Evolutionary conservation across 306 rosid genomes (phyloP), one percentile per base, ranked within the genome.

Genomic region (Cucurbita maxima): DNA sequence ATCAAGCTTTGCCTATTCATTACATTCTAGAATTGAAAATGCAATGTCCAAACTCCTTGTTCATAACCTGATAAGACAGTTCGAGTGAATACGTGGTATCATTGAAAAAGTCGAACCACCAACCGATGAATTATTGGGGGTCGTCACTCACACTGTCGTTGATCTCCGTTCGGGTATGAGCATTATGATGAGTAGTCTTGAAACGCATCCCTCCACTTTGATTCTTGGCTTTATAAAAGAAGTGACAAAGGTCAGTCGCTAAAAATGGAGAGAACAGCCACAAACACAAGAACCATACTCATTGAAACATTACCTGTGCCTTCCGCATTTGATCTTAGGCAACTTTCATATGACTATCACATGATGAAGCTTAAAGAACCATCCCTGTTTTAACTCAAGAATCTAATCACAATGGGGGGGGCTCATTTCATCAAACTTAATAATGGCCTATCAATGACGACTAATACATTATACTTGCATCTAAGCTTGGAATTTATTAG

Each of bases 101-200:
- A 66, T 66, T 66, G 54, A 66, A 66, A 66, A 66, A 66, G 72
- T 66, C 38, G 54, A 43, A 66, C 72, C 72, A 44, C 72, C 54
- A 19, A 66, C 53, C 18, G 18, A 37, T 45, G 7, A 61, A 61
- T 61, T 61, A 61, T 61, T 61, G 68, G 68, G 16, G 38, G 10
- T 66, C 48, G 72, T 66, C 53, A 43, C 5, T 66, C 53, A 43
- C 5, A 3, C 43, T 43, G 38, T 66, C 38, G 54, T 44, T 11
- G 54, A 44, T 44, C 52, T 64, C 15, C 50, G 9, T 62, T 62
- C 52, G 19, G 10, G 54, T 14, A 22, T 20, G 37, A 40, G 43
- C 71, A 43, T 64, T 64, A 64, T 16, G 53, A 64, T 40, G 71
- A 34, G 41, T 41, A 62, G 71, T 64, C 38, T 66, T 66, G 20